phyloP scores from a whole-genome alignment of 179 eudicot species.

The Vitellaria paradoxa region DNA sequence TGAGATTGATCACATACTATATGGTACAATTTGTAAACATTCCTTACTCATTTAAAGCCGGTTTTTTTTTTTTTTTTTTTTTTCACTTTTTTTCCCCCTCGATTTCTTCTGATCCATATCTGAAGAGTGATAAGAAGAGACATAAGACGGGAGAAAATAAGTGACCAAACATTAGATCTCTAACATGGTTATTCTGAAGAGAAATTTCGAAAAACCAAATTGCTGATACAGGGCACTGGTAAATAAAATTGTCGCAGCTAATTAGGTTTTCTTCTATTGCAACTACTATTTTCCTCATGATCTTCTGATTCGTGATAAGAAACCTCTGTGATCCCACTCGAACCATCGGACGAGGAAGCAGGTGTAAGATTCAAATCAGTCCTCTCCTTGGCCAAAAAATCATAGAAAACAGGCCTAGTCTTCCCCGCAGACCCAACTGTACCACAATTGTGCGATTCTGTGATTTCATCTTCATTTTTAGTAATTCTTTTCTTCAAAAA shows the following conservation, averaged over 20 bases:
- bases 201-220: conserved; percentile 9
- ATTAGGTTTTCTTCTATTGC: conserved; percentile 35
- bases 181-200: conserved; percentile 11
- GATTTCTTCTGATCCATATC: background rate
- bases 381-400: conserved; percentile 60
- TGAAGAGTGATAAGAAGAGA: background rate
- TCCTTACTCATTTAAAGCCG: background rate
- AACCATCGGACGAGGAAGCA: conserved; percentile 63
- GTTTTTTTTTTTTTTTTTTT: background rate
- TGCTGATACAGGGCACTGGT: background rate
- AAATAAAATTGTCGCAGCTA: conserved; percentile 4
- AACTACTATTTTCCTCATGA: conserved; percentile 66
- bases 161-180: background rate
- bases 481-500: conserved; percentile 65
- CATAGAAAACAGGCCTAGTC: conserved; percentile 56
- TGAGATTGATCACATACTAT: background rate
- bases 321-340: conserved; percentile 75
- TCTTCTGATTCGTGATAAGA: conserved; percentile 44
- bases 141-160: background rate
- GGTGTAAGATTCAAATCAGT: conserved; percentile 63
- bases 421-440: conserved; percentile 1
- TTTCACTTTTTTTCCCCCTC: background rate
- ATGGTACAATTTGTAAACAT: background rate
- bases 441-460: background rate
- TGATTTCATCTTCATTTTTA: conserved; percentile 22